These are phyloP conservation scores for Stenogyne calaminthoides DNA, from an alignment of 305 asterid species.

Conservation along the genomic window DNA sequence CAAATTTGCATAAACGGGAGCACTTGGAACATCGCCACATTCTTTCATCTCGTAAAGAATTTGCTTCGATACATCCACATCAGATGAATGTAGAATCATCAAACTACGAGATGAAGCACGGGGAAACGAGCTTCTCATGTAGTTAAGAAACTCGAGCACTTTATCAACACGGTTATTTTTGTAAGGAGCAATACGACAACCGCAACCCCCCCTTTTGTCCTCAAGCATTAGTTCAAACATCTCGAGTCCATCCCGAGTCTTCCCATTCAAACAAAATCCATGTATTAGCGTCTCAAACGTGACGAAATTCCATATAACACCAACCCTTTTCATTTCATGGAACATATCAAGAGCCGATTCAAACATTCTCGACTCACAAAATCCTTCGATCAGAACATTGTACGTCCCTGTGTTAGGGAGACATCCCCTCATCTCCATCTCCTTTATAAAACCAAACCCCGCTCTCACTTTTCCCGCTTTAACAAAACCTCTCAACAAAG, in stretches of 20 bases:
- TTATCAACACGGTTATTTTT: conserved; percentile 46
- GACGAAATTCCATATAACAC: conserved; percentile 53
- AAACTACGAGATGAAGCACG: conserved; percentile 50
- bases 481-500: conserved; percentile 69
- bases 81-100: conserved; percentile 45
- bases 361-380: conserved; percentile 57
- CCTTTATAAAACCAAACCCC: conserved; percentile 51
- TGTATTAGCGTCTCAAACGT: conserved; percentile 61
- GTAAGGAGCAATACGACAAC: conserved; percentile 52
- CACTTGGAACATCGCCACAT: conserved; percentile 61
- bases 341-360: conserved; percentile 77
- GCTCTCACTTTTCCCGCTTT: conserved; percentile 58
- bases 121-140: conserved; percentile 61
- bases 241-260: conserved; percentile 53
- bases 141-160: conserved; percentile 57
- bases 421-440: conserved; percentile 89
- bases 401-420: conserved; percentile 73
- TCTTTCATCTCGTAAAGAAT: conserved; percentile 51
- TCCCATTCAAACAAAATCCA: conserved; percentile 68
- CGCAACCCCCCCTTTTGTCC: conserved; percentile 33
- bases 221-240: conserved; percentile 65
- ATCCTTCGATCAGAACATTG: conserved; percentile 65
- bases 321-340: conserved; percentile 73
- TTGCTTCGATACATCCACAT: conserved; percentile 46
- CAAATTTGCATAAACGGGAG: conserved; percentile 54